Base-by-base conservation (phyloP, 202 grass and related monocot species). In the Carex arenaria region DNA sequence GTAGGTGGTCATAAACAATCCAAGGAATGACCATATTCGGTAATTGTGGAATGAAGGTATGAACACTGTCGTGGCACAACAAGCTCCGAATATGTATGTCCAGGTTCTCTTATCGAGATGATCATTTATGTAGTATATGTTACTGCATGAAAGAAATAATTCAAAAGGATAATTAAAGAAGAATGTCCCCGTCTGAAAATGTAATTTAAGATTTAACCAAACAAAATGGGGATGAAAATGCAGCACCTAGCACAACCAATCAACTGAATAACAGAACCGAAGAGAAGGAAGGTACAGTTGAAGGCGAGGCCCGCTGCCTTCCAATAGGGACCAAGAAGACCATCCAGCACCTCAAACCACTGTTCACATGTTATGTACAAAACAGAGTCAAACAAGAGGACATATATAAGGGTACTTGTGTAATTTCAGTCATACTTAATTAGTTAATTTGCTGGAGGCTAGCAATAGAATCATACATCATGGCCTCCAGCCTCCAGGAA, bases 61-160 rank as follows among this genome's bases (percentile, higher is more conserved):
- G 93, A 98, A 98, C 55, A 98, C 95, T 11, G 95, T 95, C 18
- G 95, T 98, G 49, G 95, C 95, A 83, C 95, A 98, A 83, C 95
- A 98, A 11, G 95, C 95, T 36, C 95, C 95, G 65, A 98, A 98
- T 83, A 98, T 98, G 93, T 98, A 98, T 83, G 95, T 98, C 95
- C 95, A 98, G 26, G 95, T 98, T 90, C 95, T 81, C 93, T 98
- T 98, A 84, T 98, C 95, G 68, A 98, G 87, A 79, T 90, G 95
- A 85, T 98, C 95, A 73, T 98, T 98, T 88, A 98, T 90, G 93
- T 98, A 98, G 81, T 98, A 98, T 84, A 98, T 98, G 93, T 98
- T 98, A 85, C 95, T 98, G 91, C 12, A 36, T 31, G 3, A 59
- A 64, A 81, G 3, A 59, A 64, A 81, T 57, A 9, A 3, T 49